Evolutionary conservation across 2,329 filamentous ascomycete genomes (phyloP).

Genomic region (Chrysosporium keratinophilum): DNA sequence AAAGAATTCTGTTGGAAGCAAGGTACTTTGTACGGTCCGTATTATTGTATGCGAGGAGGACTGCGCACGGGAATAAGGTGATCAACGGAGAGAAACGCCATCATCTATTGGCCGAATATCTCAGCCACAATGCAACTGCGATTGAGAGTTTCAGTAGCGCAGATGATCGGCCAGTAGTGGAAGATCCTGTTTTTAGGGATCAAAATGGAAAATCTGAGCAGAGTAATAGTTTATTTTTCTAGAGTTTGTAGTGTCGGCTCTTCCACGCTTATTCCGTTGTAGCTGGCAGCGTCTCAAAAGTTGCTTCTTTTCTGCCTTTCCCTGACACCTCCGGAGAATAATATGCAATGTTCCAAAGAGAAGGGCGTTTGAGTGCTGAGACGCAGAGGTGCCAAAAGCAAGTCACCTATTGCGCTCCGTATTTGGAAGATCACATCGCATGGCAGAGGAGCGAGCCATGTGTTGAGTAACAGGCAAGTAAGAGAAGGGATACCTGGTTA

Average conservation of each 20-base stretch:
- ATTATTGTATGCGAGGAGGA: no score
- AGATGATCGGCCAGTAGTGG: slow-evolving; percentile 13
- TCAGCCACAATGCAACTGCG: slow-evolving; percentile 13
- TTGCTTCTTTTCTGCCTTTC: slow-evolving; percentile 3
- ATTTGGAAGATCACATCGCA: slow-evolving; percentile 2
- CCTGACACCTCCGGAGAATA: not conserved
- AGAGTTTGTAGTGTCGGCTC: slow-evolving; percentile 10
- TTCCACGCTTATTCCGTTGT: not conserved
- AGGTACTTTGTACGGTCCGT: no score
- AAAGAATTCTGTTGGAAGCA: not conserved
- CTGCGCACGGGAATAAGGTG: slow-evolving; percentile 8
- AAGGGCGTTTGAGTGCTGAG: not conserved
- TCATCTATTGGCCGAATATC: slow-evolving; percentile 9
- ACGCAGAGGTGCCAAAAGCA: not conserved
- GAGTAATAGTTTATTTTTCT: slow-evolving; percentile 8
- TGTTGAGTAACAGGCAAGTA: slow-evolving; percentile 4
- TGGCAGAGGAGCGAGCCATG: slow-evolving; percentile 9
- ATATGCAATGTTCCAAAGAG: not conserved
- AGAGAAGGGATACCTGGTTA: not conserved
- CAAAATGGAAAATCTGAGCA: slow-evolving; percentile 1
- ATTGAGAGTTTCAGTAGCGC: slow-evolving; percentile 11
- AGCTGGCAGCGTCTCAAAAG: not conserved
- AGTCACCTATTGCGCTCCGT: not conserved
- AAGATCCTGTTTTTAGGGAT: slow-evolving; percentile 10
- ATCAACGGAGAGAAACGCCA: slow-evolving; percentile 11